Evolutionary conservation across 2,329 filamentous ascomycete species (phyloP), one percentile per base, ranked within the genome.

Genomic region (Salinomyces thailandicus): DNA sequence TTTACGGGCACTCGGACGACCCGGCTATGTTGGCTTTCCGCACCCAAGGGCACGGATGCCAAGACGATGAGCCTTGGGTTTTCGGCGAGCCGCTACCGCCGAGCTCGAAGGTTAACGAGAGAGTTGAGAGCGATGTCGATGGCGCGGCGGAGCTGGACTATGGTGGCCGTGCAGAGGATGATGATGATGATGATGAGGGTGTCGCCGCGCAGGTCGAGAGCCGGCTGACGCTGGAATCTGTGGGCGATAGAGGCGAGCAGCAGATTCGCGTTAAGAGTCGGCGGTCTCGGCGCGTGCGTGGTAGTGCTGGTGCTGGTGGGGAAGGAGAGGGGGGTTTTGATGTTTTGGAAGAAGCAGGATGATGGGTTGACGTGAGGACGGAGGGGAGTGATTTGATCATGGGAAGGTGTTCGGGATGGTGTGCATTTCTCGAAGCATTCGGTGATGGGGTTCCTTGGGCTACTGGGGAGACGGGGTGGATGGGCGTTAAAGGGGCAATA

Each of bases 1-100:
- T 39, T 12, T 26, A 11, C 6, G 22, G n/a, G 9, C 18, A 15
- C 30, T 36, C 9, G 17, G 35, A 31, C 28, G 20, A 41, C 8
- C 36, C 42, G 2, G 33, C 39, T 8, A 8, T 26, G 15, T 28
- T 20, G 6, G 35, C 28, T 12, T 49, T 51, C 35, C 43, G 44
- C n/a, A 41, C 31, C 13, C 36, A 41, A 30, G 53, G 49, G 12
- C 48, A 54, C 27, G 47, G 45, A 18, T 20, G 39, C 9, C 20
- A 36, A 4, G 37, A 47, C n/a, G 37, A 48, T 18, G 39, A 47
- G 18, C 36, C 45, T 12, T 58, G 55, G 55, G 35, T 46, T 5
- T 59, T 58, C 28, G 53, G 55, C 14, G 49, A 46, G n/a, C 31
- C 41, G 6, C 39, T 59, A 6, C 52, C 51, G 13, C 13, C 47